phyloP scores from a whole-genome alignment of 139 green algal genomes.

The Volvox reticuliferus region DNA sequence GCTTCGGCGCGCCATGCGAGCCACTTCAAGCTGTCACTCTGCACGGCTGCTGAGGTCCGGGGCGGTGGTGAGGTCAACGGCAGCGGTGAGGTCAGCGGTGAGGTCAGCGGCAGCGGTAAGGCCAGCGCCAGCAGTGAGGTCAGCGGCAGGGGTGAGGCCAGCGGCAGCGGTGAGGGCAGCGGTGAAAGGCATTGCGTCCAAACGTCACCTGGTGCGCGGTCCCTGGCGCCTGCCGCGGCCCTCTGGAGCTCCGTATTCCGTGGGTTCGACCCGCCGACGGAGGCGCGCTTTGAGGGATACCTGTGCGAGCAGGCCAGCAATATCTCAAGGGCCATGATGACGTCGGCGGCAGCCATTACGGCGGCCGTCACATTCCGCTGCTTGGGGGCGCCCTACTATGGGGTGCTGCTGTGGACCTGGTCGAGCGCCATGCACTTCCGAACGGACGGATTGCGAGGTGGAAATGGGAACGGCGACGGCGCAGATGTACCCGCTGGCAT shows the following conservation, averaged over 20 bases:
- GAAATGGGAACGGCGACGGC: background rate
- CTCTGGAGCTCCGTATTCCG: background rate
- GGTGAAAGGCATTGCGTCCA: background rate
- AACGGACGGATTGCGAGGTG: too few species aligned
- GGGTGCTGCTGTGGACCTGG: background rate
- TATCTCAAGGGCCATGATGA: background rate
- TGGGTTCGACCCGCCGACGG: background rate
- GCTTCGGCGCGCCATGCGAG: too few species aligned
- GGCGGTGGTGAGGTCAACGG: background rate
- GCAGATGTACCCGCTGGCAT: background rate
- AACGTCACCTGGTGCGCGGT: background rate
- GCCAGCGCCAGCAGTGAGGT: too few species aligned
- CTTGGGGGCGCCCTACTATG: background rate
- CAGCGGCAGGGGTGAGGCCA: too few species aligned
- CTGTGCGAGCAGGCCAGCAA: background rate
- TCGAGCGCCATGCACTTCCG: background rate
- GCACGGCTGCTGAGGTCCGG: background rate
- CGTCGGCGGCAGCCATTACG: background rate
- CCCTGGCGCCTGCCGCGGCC: background rate
- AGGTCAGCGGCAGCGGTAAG: background rate
- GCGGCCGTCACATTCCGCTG: background rate
- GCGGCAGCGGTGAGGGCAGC: too few species aligned
- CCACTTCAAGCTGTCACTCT: background rate
- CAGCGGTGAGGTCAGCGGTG: too few species aligned
- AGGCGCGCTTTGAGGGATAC: conserved; percentile 5